A percentile compares a stretch with the other conserved stretches of the same genome.
Evolutionary conservation across 2,329 filamentous ascomycete genomes (phyloP).

Genomic region (Colletotrichum sp.): DNA sequence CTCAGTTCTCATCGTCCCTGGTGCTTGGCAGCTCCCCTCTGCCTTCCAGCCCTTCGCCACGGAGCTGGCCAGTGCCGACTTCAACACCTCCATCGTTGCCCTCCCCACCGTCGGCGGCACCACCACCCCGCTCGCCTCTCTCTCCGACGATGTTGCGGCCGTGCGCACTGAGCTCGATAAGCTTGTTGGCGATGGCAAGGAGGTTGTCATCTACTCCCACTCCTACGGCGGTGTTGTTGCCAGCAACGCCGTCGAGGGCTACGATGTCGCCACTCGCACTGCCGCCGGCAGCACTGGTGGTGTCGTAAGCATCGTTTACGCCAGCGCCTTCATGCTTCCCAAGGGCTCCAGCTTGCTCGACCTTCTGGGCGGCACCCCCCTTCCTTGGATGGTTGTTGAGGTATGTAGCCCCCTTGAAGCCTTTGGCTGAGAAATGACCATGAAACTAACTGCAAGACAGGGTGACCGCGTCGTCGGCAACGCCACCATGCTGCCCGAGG

Average conservation of each 20-base stretch:
- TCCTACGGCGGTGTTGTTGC: slow-evolving; percentile 47
- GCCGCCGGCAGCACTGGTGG: slow-evolving; percentile 38
- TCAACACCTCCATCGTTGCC: slow-evolving; percentile 29
- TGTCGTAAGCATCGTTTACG: slow-evolving; percentile 39
- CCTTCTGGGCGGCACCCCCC: slow-evolving; percentile 24
- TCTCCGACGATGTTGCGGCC: slow-evolving; percentile 35
- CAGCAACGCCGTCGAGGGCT: slow-evolving; percentile 39
- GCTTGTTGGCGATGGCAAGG: slow-evolving; percentile 38
- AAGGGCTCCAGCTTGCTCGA: slow-evolving; percentile 27
- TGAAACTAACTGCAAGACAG: neutral
- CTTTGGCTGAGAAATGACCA: neutral
- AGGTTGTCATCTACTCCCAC: slow-evolving; percentile 47
- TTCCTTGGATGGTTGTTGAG: slow-evolving; percentile 32
- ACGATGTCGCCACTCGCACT: slow-evolving; percentile 36
- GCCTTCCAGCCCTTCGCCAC: slow-evolving; percentile 27
- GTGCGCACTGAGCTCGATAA: slow-evolving; percentile 29
- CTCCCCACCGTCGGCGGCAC: slow-evolving; percentile 37
- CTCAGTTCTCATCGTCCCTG: slow-evolving; percentile 41
- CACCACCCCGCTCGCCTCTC: slow-evolving; percentile 25
- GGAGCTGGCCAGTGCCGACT: slow-evolving; percentile 19
- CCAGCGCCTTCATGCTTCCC: slow-evolving; percentile 36
- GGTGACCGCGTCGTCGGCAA: slow-evolving; percentile 14
- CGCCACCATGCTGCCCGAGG: slow-evolving; percentile 13
- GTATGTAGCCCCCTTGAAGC: slow-evolving; percentile 7
- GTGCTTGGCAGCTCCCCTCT: slow-evolving; percentile 41